Conservation (phyloP, 139 green algal species). For the Ostreobium quekettii region DNA sequence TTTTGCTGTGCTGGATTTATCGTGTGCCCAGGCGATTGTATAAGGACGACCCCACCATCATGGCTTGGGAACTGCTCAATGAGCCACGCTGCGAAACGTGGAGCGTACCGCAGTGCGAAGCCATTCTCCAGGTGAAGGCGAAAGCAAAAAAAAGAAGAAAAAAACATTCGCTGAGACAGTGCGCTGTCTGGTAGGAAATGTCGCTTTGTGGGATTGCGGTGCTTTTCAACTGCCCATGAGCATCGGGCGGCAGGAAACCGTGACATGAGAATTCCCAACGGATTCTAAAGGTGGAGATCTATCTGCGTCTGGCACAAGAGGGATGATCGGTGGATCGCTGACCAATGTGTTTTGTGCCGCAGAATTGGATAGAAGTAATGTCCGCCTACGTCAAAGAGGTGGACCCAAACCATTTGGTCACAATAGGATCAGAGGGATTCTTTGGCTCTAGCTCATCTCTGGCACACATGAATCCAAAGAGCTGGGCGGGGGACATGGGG, state of each 20-base stretch:
- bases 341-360: too few species aligned
- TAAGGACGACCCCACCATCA: slow-evolving; percentile 17
- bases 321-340: too few species aligned
- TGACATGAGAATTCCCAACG: neutral
- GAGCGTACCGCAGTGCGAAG: slow-evolving; percentile 7
- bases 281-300: neutral
- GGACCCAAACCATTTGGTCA: slow-evolving; percentile 58
- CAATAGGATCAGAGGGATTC: slow-evolving; percentile 57
- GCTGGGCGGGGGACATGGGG: slow-evolving; percentile 46
- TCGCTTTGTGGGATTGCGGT: neutral
- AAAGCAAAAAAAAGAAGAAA: neutral
- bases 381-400: slow-evolving; percentile 29
- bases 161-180: neutral
- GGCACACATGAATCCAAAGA: slow-evolving; percentile 23
- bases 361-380: slow-evolving; percentile 37
- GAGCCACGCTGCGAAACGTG: slow-evolving; percentile 28
- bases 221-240: neutral
- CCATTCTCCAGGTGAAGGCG: neutral
- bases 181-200: neutral
- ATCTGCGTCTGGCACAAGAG: neutral
- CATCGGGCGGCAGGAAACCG: neutral
- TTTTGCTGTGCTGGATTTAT: neutral
- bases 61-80: slow-evolving; percentile 20
- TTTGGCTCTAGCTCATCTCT: slow-evolving; percentile 20
- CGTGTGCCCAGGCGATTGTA: slow-evolving; percentile 15